Base-by-base conservation (phyloP, 768 basidiomycete genomes). In the Naganishia randhawae region DNA sequence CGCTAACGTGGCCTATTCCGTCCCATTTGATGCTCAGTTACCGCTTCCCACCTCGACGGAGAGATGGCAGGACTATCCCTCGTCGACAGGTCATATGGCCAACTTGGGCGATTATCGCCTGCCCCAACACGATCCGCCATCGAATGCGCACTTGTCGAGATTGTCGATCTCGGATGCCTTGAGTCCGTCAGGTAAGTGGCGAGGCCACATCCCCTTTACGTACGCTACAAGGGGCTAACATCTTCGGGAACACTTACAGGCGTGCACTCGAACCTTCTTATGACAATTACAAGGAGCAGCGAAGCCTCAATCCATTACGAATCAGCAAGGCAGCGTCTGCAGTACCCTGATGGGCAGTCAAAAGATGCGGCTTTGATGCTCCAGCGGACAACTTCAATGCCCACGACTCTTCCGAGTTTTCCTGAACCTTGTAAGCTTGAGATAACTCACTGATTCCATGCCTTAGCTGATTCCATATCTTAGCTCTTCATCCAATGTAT, bases 21-120 rank as follows among this genome's bases (percentile, higher is more conserved):
- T 48, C 25, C 45, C 45, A 4, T 48, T 48, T 22, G 11, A 48
- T 11, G 45, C 45, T 13, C 45, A 48, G 11, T 11, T 48, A 22
- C 45, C 45, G 45, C 45, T 22, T 3, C 45, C 45, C 25, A 1
- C 25, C 7, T 22, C 45, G 3, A 48, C 11, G 45, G 19, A 17
- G 25, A 48, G 45, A 48, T 48, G 45, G 45, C 45, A 48, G 45
- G 45, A 48, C 45, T 48, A 48, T 48, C 25, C 45, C 25, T 48
- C 45, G n/a, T 48, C 45, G 45, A 48, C 19, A 11, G 7, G 45
- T 22, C 3, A n/a, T 6, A 48, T 22, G 7, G 7, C 6, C 45
- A 22, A 22, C 4, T 48, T 22, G 11, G 19, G 45, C 19, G n/a
- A 48, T 6, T 48, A 48, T 48, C 19, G 19, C 45, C 45, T 22